Conservation (phyloP, 768 basidiomycete genomes). For the Boletus rubroflammeus region DNA sequence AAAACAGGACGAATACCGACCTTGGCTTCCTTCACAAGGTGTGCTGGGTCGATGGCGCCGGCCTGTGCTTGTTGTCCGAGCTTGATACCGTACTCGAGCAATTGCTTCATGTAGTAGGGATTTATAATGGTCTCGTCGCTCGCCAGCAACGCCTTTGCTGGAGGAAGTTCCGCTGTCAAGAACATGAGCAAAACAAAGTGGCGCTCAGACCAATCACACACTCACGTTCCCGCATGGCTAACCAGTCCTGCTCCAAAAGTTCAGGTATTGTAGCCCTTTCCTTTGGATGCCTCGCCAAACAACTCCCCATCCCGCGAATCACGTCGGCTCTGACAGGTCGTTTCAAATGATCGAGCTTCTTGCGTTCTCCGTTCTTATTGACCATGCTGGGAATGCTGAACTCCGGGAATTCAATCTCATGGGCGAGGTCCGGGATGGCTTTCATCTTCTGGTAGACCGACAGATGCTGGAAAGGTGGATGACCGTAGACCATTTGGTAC, state of each 20-base stretch:
- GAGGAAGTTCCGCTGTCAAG: conserved; percentile 24
- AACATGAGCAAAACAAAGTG: not conserved
- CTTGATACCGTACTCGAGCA: conserved; percentile 67
- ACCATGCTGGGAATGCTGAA: conserved; percentile 47
- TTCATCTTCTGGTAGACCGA: conserved; percentile 88
- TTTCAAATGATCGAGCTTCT: conserved; percentile 66
- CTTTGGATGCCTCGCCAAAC: conserved; percentile 76
- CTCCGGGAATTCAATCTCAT: conserved; percentile 81
- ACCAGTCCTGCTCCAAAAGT: conserved; percentile 77
- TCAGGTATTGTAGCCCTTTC: conserved; percentile 85
- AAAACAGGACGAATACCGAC: conserved; percentile 33
- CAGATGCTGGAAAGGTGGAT: conserved; percentile 86
- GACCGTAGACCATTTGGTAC: conserved; percentile 98
- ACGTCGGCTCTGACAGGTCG: conserved; percentile 69
- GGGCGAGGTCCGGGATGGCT: conserved; percentile 76
- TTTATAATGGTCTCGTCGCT: conserved; percentile 70
- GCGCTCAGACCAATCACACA: not conserved
- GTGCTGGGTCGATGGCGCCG: conserved; percentile 43
- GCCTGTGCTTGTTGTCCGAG: conserved; percentile 44
- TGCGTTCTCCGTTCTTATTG: conserved; percentile 33
- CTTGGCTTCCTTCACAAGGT: conserved; percentile 52
- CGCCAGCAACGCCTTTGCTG: conserved; percentile 34
- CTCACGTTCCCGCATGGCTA: conserved; percentile 49
- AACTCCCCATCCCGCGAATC: conserved; percentile 80
- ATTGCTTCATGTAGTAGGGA: conserved; percentile 74